These are phyloP conservation scores for Neoboletus subvelutipes DNA, from an alignment of 768 basidiomycete species.

Conservation along the genomic window DNA sequence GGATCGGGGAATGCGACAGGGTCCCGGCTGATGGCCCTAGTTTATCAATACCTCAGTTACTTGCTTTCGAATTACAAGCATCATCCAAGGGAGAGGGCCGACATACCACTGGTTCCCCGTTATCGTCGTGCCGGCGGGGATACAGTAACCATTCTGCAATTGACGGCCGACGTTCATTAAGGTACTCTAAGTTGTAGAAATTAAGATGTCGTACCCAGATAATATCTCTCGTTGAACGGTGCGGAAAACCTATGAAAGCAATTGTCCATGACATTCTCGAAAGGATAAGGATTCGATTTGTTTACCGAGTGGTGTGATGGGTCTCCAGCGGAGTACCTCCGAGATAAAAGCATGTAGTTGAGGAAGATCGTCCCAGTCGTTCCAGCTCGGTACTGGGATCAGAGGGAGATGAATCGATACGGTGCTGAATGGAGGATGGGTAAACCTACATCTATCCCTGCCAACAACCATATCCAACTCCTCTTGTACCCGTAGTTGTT, in stretches of 20 bases:
- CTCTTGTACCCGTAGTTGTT: slow-evolving; percentile 49
- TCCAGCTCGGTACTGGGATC: slow-evolving; percentile 36
- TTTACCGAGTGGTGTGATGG: slow-evolving; percentile 32
- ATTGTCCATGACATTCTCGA: background rate
- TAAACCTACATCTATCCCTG: no score
- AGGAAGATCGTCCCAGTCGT: slow-evolving; percentile 32
- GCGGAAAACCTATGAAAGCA: slow-evolving; percentile 44
- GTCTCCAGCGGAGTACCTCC: slow-evolving; percentile 40
- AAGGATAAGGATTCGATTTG: no score
- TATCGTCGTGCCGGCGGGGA: slow-evolving; percentile 25
- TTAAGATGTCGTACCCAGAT: slow-evolving; percentile 46
- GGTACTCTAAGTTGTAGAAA: no score
- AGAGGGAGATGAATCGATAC: background rate
- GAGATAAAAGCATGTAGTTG: no score
- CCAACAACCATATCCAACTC: slow-evolving; percentile 55
- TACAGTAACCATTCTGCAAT: slow-evolving; percentile 18
- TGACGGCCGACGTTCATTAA: no score
- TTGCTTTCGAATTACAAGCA: background rate
- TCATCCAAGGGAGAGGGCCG: no score
- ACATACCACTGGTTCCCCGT: slow-evolving; percentile 22
- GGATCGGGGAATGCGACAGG: slow-evolving; percentile 53
- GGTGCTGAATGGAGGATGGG: background rate
- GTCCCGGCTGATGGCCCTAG: slow-evolving; percentile 55
- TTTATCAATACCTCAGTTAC: background rate
- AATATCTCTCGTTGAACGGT: slow-evolving; percentile 63